Conservation (phyloP, 2,329 filamentous ascomycete genomes). For the Ophiocordyceps camponoti-rufipedis region DNA sequence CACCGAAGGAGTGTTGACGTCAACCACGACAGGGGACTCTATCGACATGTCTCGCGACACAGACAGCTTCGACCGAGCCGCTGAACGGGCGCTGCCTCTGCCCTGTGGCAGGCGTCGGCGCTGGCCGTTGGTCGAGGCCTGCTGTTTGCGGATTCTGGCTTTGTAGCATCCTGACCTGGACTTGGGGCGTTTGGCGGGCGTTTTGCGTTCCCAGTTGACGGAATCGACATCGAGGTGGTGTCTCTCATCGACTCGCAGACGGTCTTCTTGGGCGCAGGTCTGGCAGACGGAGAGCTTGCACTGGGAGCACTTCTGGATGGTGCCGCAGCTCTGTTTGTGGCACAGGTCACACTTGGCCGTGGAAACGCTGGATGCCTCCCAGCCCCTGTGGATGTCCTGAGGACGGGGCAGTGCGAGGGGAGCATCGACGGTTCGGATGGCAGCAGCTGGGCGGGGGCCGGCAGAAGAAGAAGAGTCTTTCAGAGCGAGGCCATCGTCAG, state of each 20-base stretch:
- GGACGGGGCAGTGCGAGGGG: neutral
- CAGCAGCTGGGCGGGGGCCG: neutral
- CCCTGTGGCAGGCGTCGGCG: neutral
- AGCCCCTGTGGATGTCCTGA: slow-evolving; percentile 5
- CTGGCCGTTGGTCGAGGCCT: neutral
- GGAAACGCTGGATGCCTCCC: slow-evolving; percentile 6
- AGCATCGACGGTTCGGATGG: neutral
- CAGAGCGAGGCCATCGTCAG: neutral
- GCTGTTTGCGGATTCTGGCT: neutral
- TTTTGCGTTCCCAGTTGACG: slow-evolving; percentile 4
- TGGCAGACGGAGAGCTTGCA: slow-evolving; percentile 9
- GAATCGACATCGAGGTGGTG: slow-evolving; percentile 6
- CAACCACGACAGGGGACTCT: neutral
- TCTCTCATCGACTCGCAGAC: slow-evolving; percentile 4
- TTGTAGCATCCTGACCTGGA: neutral
- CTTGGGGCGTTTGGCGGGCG: neutral
- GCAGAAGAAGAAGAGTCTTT: neutral
- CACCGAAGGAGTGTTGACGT: neutral
- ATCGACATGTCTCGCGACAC: neutral
- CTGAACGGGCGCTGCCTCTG: neutral
- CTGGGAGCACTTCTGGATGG: slow-evolving; percentile 7
- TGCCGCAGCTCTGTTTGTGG: slow-evolving; percentile 6
- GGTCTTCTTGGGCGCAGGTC: slow-evolving; percentile 5
- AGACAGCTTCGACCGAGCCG: neutral
- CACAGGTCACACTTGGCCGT: slow-evolving; percentile 12